Conservation (phyloP, 2,329 filamentous ascomycete species). For the Exophiala calicioides region DNA sequence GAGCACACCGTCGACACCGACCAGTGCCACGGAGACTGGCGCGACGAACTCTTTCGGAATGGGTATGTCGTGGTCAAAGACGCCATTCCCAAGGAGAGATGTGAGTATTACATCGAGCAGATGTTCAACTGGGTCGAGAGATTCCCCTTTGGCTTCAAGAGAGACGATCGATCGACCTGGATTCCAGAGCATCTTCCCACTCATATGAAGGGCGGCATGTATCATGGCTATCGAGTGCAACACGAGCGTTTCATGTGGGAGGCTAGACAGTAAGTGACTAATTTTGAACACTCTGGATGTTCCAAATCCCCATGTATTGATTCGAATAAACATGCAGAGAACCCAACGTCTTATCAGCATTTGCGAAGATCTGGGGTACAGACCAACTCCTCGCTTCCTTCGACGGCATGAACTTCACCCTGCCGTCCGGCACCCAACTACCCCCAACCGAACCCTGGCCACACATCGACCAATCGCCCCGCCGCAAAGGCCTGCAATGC, state of each 20-base stretch:
- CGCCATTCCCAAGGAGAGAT: constrained; percentile 41
- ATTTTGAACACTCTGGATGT: too few species aligned
- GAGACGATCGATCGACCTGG: constrained; percentile 44
- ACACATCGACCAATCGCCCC: too few species aligned
- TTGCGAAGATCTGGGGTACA: constrained; percentile 44
- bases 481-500: constrained; percentile 38
- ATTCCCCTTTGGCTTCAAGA: constrained; percentile 45
- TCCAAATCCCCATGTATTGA: too few species aligned
- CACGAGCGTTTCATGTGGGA: constrained; percentile 52
- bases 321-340: too few species aligned
- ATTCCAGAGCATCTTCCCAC: constrained; percentile 47
- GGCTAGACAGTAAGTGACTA: too few species aligned
- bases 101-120: constrained; percentile 44
- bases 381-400: constrained; percentile 33
- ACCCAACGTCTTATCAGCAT: constrained; percentile 43
- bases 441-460: too few species aligned
- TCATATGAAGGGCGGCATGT: constrained; percentile 45
- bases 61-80: constrained; percentile 46
- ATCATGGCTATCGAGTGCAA: constrained; percentile 40
- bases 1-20: too few species aligned
- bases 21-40: constrained; percentile 40
- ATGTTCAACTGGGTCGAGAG: constrained; percentile 46
- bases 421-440: too few species aligned
- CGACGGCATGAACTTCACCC: constrained; percentile 44
- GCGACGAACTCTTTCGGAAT: constrained; percentile 45